Evolutionary conservation across 208 protist genomes (phyloP), one percentile per base, ranked within the genome.

Genomic region (Leishmania gerbilli): DNA sequence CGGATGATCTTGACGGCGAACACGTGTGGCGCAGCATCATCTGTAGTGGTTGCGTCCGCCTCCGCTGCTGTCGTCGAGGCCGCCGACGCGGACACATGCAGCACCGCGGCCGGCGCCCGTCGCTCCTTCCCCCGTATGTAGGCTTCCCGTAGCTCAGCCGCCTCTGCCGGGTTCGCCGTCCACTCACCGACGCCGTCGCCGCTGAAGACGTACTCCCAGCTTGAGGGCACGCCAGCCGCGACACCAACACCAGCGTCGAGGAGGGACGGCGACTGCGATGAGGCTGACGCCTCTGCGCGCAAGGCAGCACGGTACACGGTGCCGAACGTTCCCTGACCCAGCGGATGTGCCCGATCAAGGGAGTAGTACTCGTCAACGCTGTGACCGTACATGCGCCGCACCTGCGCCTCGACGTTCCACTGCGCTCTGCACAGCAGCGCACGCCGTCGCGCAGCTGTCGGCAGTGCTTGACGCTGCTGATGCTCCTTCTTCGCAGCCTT

Each of bases 1-100:
- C 84, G 79, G 34, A 92, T 86, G 13, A 91, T 34, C 78, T 92
- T 92, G 19, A 92, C 83, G 0, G 89, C 89, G 40, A 92, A 91
- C 55, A 65, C 21, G 64, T 81, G 74, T 45, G 74, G 6, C 8
- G 34, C 65, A 7, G 42, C 47, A 1, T 49, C 47, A 1, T 49
- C 40, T 8, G 45, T 53, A 1, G 37, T 74, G 40, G 24, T 53
- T 55, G 42, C 21, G 21, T 74, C 68, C 19, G 45, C 40, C 68
- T 19, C 31, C 40, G 15, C 49, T 76, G n/a, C 8, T 42, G 45
- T n/a, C n/a, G 34, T 31, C 31, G 42, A 67, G 40, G 47, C 75
- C 11, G 55, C 58, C 21, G 68, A 71, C 21, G 82, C 83, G 24
- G 34, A 53, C 3, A 34, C 77, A 13, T 72, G 79, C 56, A 45